Evolutionary conservation across 352 stramenopile species (phyloP), one percentile per base, ranked within the genome.

Genomic region (Globisporangium cederbergense): DNA sequence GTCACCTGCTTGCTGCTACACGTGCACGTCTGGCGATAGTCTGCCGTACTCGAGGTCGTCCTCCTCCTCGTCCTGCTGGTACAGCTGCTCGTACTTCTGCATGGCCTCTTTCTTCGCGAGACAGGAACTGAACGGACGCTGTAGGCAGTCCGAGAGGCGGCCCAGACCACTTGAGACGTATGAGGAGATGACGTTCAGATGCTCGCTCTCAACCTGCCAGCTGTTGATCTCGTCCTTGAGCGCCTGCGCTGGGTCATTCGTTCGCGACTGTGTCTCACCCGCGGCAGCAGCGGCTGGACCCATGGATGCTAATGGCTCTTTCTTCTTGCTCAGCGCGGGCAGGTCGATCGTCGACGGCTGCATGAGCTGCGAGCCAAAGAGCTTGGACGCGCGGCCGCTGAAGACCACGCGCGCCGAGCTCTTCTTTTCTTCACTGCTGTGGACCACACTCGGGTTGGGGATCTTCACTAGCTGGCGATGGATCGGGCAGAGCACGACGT

Each of bases 331-430:
- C 30, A 72, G 64, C 4, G 71, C 68, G 2, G 66, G 67, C 38
- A 86, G 58, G 32, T 86, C 75, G 25, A 89, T 80, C 0, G 82
- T 91, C 18, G 82, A 91, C 14, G 77, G 71, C 50, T 74, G 79
- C 61, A 91, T 64, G 51, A 91, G 58, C 30, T 87, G 76, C 10
- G 80, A 90, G 6, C 79, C 77, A 62, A 92, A 92, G 7, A 92
- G 70, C 51, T 90, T 89, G 2, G 83, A 92, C 18, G 83, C 83
- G 16, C 83, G 81, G 10, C 81, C 83, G 47, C 67, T 86, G 40
- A 90, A 90, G 14, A 92, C 81, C 2, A 92, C 81, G 2, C 77
- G 78, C 10, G 83, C 79, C 4, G 71, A 64, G 49, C 67, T 73
- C 20, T 60, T 71, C 55, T 59, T 62, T 4, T 67, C 56, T 8